These are phyloP conservation scores for Globisporangium megalacanthum DNA, from an alignment of 352 stramenopile genomes.

Conservation along the genomic window DNA sequence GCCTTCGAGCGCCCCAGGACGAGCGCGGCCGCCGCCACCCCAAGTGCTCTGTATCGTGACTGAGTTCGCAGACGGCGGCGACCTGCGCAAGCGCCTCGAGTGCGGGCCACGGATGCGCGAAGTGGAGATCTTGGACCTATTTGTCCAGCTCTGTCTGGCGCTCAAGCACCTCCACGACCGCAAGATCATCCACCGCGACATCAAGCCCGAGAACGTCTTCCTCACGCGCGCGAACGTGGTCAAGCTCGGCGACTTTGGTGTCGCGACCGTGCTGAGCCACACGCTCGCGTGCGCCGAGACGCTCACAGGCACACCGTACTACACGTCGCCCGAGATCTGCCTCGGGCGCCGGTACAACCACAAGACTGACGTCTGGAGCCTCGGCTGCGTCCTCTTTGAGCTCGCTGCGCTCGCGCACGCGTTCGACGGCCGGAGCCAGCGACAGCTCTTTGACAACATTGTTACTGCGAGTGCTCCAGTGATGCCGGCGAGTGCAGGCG, in stretches of 20 bases:
- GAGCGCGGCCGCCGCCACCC: slow-evolving; percentile 1
- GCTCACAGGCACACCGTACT: slow-evolving; percentile 84
- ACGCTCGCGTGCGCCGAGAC: slow-evolving; percentile 70
- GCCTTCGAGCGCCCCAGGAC: not conserved
- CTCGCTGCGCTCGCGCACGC: slow-evolving; percentile 83
- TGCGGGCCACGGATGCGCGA: slow-evolving; percentile 23
- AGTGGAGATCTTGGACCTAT: slow-evolving; percentile 41
- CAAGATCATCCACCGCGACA: slow-evolving; percentile 84
- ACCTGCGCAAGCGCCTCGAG: slow-evolving; percentile 55
- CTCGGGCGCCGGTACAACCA: slow-evolving; percentile 90
- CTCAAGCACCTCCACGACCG: slow-evolving; percentile 78
- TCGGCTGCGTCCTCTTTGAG: slow-evolving; percentile 93
- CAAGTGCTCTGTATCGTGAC: slow-evolving; percentile 80
- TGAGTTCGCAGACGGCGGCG: slow-evolving; percentile 75
- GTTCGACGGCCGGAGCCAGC: slow-evolving; percentile 83
- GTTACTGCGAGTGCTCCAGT: slow-evolving; percentile 24
- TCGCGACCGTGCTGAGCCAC: slow-evolving; percentile 67
- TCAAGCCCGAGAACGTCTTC: slow-evolving; percentile 88
- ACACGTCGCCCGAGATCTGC: slow-evolving; percentile 93
- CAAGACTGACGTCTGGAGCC: slow-evolving; percentile 93
- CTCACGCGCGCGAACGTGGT: slow-evolving; percentile 54
- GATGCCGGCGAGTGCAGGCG: slow-evolving; percentile 9
- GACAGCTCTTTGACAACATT: slow-evolving; percentile 77
- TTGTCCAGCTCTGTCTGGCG: slow-evolving; percentile 69
- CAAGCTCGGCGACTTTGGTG: slow-evolving; percentile 77